phyloP scores from a whole-genome alignment of 2,329 filamentous ascomycete species.

The Monilinia aucupariae region DNA sequence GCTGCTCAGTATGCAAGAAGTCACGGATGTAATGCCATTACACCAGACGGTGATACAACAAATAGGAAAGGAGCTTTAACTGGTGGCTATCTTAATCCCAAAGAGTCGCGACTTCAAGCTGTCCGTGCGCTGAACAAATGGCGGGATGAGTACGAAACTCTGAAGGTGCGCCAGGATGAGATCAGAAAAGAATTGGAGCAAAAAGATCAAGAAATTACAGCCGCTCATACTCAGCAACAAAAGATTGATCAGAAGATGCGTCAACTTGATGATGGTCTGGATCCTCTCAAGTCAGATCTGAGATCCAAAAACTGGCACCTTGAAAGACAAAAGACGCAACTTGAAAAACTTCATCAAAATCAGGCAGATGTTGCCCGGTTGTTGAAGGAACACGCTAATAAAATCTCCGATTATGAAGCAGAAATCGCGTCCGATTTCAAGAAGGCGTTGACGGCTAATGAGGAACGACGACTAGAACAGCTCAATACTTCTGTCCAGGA shows the following conservation, averaged over 20 bases:
- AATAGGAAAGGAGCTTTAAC: conserved; percentile 95
- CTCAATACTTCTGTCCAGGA: conserved; percentile 65
- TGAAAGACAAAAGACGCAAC: conserved; percentile 64
- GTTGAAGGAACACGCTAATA: conserved; percentile 70
- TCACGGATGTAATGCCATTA: conserved; percentile 88
- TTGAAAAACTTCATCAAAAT: conserved; percentile 61
- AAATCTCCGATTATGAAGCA: conserved; percentile 68
- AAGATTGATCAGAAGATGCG: conserved; percentile 74
- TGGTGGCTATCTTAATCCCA: conserved; percentile 85
- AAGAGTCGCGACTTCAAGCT: conserved; percentile 80
- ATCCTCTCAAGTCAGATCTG: conserved; percentile 71
- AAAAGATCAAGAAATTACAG: conserved; percentile 84
- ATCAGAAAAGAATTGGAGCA: conserved; percentile 66
- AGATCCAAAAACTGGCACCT: conserved; percentile 69
- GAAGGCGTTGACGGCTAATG: conserved; percentile 75
- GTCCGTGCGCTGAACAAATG: conserved; percentile 70
- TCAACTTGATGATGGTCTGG: conserved; percentile 76
- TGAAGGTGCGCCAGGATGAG: conserved; percentile 57
- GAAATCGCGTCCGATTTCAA: conserved; percentile 87
- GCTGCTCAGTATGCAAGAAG: conserved; percentile 88
- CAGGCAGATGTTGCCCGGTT: conserved; percentile 67
- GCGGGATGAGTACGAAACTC: conserved; percentile 66
- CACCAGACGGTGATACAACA: conserved; percentile 86
- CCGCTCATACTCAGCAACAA: conserved; percentile 74
- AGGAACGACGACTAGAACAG: conserved; percentile 73